A percentile compares a stretch with the other conserved stretches of the same genome.
These are phyloP conservation scores for Ochetophila trinervis DNA, from an alignment of 306 rosid species.

Conservation along the genomic window DNA sequence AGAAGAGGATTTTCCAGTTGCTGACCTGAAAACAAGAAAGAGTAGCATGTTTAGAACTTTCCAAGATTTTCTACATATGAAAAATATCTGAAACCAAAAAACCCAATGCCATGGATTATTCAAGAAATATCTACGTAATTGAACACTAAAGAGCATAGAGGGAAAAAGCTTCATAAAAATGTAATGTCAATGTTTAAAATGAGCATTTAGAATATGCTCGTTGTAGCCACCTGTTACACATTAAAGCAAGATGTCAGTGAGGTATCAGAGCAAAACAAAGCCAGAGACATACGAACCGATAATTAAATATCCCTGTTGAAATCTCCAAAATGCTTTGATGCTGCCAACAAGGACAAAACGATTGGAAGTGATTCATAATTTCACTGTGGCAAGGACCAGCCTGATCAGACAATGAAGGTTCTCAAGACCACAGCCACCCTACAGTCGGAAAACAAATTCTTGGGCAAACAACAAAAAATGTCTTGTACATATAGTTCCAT, in stretches of 20 bases:
- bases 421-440: constrained; percentile 86
- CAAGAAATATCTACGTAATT: background rate
- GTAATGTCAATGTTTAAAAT: constrained; percentile 29
- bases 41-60: constrained; percentile 45
- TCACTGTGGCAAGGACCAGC: constrained; percentile 68
- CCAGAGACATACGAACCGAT: constrained; percentile 95
- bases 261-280: constrained; percentile 58
- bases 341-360: constrained; percentile 55
- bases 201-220: constrained; percentile 41
- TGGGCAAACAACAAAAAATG: constrained; percentile 82
- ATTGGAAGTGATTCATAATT: constrained; percentile 64
- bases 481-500: constrained; percentile 75
- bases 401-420: constrained; percentile 72
- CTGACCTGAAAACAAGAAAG: constrained; percentile 55
- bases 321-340: constrained; percentile 66
- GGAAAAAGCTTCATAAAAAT: constrained; percentile 17
- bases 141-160: background rate
- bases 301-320: constrained; percentile 58
- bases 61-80: constrained; percentile 20
- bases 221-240: constrained; percentile 78
- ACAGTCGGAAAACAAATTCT: constrained; percentile 74
- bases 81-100: constrained; percentile 20
- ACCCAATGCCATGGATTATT: background rate
- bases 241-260: constrained; percentile 56
- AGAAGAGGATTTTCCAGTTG: constrained; percentile 73